A percentile compares a stretch with the other conserved stretches of the same genome.
These are phyloP conservation scores for Tricholoma flavovirens DNA, from an alignment of 768 basidiomycete species.

Conservation along the genomic window DNA sequence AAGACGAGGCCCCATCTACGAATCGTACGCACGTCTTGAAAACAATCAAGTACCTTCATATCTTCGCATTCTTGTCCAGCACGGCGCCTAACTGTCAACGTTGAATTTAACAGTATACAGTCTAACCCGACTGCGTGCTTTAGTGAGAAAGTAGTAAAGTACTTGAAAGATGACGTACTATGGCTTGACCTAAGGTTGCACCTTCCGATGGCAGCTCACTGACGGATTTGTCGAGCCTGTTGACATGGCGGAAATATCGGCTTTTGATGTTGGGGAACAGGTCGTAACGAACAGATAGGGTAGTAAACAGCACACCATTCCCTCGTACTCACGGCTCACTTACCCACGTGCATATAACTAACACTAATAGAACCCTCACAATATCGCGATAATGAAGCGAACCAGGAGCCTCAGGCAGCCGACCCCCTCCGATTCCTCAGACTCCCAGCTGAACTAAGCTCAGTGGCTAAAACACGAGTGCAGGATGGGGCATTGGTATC, in stretches of 20 bases:
- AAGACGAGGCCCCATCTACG: constrained; percentile 3
- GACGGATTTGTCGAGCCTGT: constrained; percentile 6
- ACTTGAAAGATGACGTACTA: constrained; percentile 16
- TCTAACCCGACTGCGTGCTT: not conserved
- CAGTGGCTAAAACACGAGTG: not conserved
- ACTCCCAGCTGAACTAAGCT: no score
- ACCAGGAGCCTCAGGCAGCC: no score
- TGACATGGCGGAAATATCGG: constrained; percentile 4
- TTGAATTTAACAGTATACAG: constrained; percentile 23
- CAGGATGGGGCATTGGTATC: not conserved
- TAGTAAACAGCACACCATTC: no score
- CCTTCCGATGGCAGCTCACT: constrained; percentile 10
- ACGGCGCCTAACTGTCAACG: constrained; percentile 15
- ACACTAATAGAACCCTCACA: no score
- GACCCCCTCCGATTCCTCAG: no score
- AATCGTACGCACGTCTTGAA: not conserved
- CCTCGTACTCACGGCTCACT: no score
- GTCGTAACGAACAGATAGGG: no score
- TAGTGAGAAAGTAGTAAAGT: not conserved
- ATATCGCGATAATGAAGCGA: no score
- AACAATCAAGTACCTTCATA: not conserved
- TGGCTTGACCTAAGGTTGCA: constrained; percentile 17
- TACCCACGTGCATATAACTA: no score
- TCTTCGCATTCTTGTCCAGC: constrained; percentile 16
- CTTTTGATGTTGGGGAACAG: constrained; percentile 7